Evolutionary conservation across 1,284 basidiomycete species (phyloP).

Genomic region (Marasmius tenuissimus): DNA sequence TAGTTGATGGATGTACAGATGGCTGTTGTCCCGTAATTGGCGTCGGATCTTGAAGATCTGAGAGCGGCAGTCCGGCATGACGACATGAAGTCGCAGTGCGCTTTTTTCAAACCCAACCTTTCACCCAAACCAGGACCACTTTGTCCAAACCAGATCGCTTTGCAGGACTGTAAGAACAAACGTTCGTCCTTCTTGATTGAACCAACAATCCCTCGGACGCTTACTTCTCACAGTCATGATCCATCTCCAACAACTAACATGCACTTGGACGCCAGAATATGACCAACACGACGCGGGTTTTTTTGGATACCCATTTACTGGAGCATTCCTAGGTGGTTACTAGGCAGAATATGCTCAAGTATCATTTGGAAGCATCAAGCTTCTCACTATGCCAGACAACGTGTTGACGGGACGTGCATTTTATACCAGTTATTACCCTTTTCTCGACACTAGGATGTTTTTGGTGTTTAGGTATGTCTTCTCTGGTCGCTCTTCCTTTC

Average conservation of each 20-base stretch:
- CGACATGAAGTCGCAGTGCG: no score
- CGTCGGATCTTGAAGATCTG: no score
- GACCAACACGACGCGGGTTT: slow-evolving; percentile 71
- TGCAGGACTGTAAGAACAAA: slow-evolving; percentile 73
- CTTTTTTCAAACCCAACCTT: no score
- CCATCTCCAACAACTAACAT: slow-evolving; percentile 1
- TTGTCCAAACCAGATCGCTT: no score
- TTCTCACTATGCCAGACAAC: slow-evolving; percentile 65
- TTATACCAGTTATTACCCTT: slow-evolving; percentile 73
- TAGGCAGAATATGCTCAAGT: slow-evolving; percentile 72
- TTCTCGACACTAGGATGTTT: slow-evolving; percentile 70
- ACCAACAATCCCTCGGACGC: slow-evolving; percentile 67
- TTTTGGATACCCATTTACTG: slow-evolving; percentile 75
- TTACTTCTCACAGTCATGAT: neutral
- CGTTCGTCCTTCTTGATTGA: slow-evolving; percentile 67
- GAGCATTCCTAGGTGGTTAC: slow-evolving; percentile 72
- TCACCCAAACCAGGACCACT: no score
- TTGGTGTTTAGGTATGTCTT: slow-evolving; percentile 60
- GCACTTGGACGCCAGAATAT: slow-evolving; percentile 57
- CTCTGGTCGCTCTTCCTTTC: neutral
- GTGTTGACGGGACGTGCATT: slow-evolving; percentile 65
- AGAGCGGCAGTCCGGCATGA: no score
- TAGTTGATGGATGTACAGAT: no score
- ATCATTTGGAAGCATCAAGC: slow-evolving; percentile 71
- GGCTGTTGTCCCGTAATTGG: no score